Percentiles rank a stretch among this genome's conserved stretches.
These are phyloP conservation scores for Cryptococcus sp. DNA, from an alignment of 1,284 basidiomycete species.

Conservation along the genomic window DNA sequence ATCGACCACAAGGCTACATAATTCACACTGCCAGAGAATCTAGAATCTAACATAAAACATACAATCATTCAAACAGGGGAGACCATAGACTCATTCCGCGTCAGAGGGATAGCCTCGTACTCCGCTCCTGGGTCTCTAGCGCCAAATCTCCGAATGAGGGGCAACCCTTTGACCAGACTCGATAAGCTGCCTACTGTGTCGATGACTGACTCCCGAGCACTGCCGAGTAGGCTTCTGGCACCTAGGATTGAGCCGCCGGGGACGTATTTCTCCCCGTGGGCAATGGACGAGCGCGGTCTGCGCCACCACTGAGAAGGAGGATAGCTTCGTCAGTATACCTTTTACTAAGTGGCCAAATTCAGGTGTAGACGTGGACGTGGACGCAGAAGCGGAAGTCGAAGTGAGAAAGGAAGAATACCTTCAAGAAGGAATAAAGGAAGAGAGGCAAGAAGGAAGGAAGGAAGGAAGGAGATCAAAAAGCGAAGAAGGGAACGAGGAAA, in stretches of 20 bases:
- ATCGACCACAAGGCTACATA: no score
- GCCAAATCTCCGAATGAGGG: conserved; percentile 28
- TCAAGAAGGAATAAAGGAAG: no score
- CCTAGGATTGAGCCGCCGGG: conserved; percentile 44
- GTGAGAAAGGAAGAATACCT: no score
- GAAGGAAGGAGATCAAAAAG: not conserved
- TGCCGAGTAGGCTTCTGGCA: conserved; percentile 26
- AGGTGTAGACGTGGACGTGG: not conserved
- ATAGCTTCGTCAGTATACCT: not conserved
- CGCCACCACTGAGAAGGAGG: conserved; percentile 65
- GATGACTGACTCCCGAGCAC: conserved; percentile 12
- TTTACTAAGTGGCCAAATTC: not conserved
- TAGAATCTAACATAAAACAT: no score
- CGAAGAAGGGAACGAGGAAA: not conserved
- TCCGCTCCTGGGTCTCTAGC: conserved; percentile 18
- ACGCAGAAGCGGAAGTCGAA: not conserved
- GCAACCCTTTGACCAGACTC: conserved; percentile 23
- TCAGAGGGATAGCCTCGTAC: conserved; percentile 45
- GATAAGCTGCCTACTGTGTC: conserved; percentile 16
- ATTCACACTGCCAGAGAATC: no score
- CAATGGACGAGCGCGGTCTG: conserved; percentile 67
- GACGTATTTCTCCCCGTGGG: conserved; percentile 62
- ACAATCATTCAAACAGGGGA: not conserved
- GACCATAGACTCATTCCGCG: conserved; percentile 8
- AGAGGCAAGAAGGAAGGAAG: no score